phyloP scores from a whole-genome alignment of 2,329 filamentous ascomycete genomes.

The Myriosclerotinia curreyana region DNA sequence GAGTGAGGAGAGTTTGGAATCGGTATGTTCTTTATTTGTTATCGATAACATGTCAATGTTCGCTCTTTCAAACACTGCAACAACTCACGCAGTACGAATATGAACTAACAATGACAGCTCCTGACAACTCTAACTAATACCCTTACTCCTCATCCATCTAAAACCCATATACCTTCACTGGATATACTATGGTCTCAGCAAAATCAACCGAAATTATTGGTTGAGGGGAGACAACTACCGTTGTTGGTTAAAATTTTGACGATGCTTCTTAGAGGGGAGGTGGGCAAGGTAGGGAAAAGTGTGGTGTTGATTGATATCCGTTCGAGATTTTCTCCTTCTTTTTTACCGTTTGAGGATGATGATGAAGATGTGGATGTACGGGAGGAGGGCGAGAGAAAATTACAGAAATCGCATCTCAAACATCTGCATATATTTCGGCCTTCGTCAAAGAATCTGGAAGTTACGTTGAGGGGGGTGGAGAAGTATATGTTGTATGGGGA shows the following conservation, averaged over 20 bases:
- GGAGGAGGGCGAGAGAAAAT: not conserved
- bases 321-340: conserved; percentile 51
- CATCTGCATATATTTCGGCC: conserved; percentile 38
- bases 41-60: conserved; percentile 26
- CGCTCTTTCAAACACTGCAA: not conserved
- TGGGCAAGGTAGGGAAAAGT: not conserved
- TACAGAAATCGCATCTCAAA: conserved; percentile 25
- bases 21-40: conserved; percentile 45
- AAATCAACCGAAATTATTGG: conserved; percentile 6
- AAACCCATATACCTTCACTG: conserved; percentile 9
- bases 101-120: conserved; percentile 22
- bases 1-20: conserved; percentile 51
- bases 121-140: conserved; percentile 25
- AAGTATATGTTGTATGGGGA: conserved; percentile 36
- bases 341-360: conserved; percentile 21
- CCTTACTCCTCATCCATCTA: not conserved
- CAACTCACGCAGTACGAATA: not conserved
- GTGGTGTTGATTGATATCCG: conserved; percentile 51
- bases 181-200: not conserved
- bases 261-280: conserved; percentile 38
- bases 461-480: conserved; percentile 33
- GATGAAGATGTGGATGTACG: not conserved
- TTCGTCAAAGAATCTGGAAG: conserved; percentile 25
- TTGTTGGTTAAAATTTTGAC: conserved; percentile 6
- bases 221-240: conserved; percentile 18